A percentile compares a stretch with the other conserved stretches of the same genome.
Conservation (phyloP, 495 filamentous ascomycete species). For the Lindgomyces ingoldianus region DNA sequence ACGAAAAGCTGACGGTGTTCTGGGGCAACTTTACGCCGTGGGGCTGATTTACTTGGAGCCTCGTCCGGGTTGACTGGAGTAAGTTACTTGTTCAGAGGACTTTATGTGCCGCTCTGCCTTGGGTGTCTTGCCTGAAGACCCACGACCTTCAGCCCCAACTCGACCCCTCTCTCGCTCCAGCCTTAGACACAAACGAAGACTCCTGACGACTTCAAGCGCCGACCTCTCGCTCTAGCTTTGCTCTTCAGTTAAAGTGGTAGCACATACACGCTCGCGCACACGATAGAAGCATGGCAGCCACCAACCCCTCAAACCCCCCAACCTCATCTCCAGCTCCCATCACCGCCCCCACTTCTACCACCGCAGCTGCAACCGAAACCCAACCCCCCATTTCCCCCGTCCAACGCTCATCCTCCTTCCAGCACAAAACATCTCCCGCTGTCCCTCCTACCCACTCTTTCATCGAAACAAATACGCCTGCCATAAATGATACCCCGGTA, state of each 20-base stretch:
- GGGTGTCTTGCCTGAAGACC: background rate
- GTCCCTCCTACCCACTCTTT: conserved; percentile 22
- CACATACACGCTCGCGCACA: background rate
- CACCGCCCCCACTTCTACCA: conserved; percentile 1
- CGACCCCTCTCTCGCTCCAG: too few species aligned
- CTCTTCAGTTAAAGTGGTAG: too few species aligned
- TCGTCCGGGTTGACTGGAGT: background rate
- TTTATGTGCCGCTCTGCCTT: too few species aligned
- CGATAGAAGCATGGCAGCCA: background rate
- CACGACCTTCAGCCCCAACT: too few species aligned
- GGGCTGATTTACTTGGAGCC: background rate
- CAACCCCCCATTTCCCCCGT: conserved; percentile 17
- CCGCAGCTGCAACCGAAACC: background rate
- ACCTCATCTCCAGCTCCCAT: background rate
- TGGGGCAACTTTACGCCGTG: background rate
- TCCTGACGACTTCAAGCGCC: too few species aligned
- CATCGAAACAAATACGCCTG: conserved; percentile 32
- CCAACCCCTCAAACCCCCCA: background rate
- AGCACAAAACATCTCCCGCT: conserved; percentile 32
- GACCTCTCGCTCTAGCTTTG: too few species aligned
- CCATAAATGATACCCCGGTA: conserved; percentile 43
- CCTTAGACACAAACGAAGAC: too few species aligned
- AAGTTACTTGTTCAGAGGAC: too few species aligned
- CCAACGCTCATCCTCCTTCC: conserved; percentile 23
- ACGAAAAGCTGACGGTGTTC: background rate